These are phyloP conservation scores for Cryphonectria japonica DNA, from an alignment of 2,329 filamentous ascomycete species.

Conservation along the genomic window DNA sequence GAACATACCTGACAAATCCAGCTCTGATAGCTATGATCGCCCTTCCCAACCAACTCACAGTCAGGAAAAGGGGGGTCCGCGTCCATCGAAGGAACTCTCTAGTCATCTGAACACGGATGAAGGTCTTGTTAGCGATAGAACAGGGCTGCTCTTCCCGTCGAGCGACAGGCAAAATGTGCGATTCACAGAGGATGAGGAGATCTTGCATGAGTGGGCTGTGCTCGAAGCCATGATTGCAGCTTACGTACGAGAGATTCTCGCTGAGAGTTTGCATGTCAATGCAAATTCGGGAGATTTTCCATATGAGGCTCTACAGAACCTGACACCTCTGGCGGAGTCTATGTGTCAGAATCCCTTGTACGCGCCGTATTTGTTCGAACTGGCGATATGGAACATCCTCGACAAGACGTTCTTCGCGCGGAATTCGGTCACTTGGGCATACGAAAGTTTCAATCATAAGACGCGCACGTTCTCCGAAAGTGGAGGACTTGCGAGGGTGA, in stretches of 20 bases:
- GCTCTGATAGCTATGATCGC: background rate
- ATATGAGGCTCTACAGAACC: background rate
- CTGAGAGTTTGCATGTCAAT: background rate
- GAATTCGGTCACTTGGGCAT: conserved; percentile 12
- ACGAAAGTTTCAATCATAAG: background rate
- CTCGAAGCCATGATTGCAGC: conserved; percentile 1
- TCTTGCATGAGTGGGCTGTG: background rate
- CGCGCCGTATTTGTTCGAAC: conserved; percentile 12
- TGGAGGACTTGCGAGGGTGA: conserved; percentile 1
- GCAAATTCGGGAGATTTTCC: background rate
- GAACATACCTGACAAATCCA: background rate
- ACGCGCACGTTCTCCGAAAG: background rate
- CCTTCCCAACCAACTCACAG: background rate
- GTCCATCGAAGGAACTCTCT: no score
- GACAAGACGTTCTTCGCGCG: conserved; percentile 4
- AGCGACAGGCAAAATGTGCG: background rate
- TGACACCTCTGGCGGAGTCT: background rate
- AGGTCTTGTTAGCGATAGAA: background rate
- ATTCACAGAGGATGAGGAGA: background rate
- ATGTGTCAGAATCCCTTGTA: conserved; percentile 4
- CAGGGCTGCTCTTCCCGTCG: background rate
- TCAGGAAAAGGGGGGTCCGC: background rate
- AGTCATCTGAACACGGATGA: background rate
- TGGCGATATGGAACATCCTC: conserved; percentile 16
- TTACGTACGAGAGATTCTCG: conserved; percentile 5